Percentiles rank a stretch among this genome's conserved stretches.
Evolutionary conservation across 768 basidiomycete species (phyloP).

Genomic region (Lepiota venenata): DNA sequence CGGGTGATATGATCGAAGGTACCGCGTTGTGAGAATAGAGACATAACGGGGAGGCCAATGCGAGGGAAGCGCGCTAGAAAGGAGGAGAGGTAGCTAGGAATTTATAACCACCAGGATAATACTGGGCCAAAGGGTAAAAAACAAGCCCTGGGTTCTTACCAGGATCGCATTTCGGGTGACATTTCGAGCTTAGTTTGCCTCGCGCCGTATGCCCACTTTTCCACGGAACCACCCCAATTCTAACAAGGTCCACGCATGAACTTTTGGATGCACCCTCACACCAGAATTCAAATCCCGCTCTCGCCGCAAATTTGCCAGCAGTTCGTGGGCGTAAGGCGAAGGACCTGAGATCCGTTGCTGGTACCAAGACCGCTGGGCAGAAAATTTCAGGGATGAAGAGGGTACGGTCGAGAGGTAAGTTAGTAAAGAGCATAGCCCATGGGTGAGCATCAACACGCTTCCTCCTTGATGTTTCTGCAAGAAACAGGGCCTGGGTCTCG

Average conservation of each 20-base stretch:
- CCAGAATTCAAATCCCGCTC: no score
- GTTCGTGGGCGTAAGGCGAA: no score
- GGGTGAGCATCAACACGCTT: no score
- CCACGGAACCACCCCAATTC: background rate
- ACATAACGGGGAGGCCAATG: background rate
- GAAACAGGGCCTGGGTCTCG: no score
- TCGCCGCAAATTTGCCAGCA: no score
- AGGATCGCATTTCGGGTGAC: constrained; percentile 4
- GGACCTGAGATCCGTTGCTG: no score
- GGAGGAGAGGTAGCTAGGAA: background rate
- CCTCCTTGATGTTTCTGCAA: no score
- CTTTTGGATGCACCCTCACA: background rate
- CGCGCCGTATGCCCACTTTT: constrained; percentile 2
- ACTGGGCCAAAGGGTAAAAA: constrained; percentile 2
- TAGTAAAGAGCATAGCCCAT: no score
- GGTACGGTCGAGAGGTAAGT: no score
- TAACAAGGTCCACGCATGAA: background rate
- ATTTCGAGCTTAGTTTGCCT: constrained; percentile 7
- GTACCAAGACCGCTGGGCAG: no score
- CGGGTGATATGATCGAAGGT: background rate
- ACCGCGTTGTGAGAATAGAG: background rate
- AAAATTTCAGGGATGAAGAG: no score
- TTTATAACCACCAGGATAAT: background rate
- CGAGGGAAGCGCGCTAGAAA: background rate
- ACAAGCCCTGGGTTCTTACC: constrained; percentile 7